Evolutionary conservation across 2,329 filamentous ascomycete genomes (phyloP), one percentile per base, ranked within the genome.

Genomic region (Aspergillus ochraceus): DNA sequence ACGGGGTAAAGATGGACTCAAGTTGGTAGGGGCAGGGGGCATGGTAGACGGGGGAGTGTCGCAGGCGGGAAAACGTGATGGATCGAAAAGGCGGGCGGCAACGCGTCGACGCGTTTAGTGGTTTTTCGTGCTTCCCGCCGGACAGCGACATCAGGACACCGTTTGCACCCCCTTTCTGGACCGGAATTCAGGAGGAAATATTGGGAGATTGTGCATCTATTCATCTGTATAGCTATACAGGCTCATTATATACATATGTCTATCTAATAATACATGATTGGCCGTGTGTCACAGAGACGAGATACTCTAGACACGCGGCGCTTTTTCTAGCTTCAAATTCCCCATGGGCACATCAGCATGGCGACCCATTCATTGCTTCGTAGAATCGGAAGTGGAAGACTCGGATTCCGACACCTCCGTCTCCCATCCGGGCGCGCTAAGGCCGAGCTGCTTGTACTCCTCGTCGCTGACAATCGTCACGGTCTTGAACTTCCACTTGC

Each of bases 401-500:
- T 53, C 57, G 3, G 50, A 20, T 29, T 58, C 49, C 22, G 56
- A 14, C 4, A 30, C 26, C 22, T 68, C 61, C 30, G 76, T 75
- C 56, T 80, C 76, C 82, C 82, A 86, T 2, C 83, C 83, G 17
- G 83, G 82, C 45, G 76, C 81, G 14, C 72, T 76, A 20, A 82
- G 70, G 1, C 80, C 81, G 49, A 71, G 68, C 12, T 72, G 72
- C 52, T 79, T 76, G 64, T 82, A 86, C 22, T 84, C 78, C 39
- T 80, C 78, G 59, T 88, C 85, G 12, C 77, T 75, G 5, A 88
- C 71, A 47, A 88, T 78, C 50, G 80, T 79, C 30, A 87, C 78
- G 22, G 86, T 74, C 66, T 83, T 83, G 39, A 87, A 77, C 66
- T 84, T 86, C 79, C 83, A 86, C 68, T 88, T 88, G 8, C 86